Conservation (phyloP, 345 rosid species). For the Lumnitzera littorea region DNA sequence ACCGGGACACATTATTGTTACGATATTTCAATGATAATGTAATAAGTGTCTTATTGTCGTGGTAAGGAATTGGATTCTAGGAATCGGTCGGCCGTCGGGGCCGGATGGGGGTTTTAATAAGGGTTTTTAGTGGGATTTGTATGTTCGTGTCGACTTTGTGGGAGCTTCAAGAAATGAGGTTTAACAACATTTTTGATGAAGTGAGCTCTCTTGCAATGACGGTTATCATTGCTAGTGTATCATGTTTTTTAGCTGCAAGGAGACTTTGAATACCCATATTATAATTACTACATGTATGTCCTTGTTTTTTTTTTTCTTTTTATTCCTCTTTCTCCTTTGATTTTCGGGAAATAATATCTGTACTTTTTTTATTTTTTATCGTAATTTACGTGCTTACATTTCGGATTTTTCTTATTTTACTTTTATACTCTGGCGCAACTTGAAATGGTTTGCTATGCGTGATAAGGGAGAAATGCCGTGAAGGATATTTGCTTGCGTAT, state of each 20-base stretch:
- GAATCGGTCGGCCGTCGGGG: background rate
- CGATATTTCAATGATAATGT: no score
- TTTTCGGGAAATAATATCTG: background rate
- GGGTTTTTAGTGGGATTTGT: conserved; percentile 25
- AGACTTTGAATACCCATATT: conserved; percentile 9
- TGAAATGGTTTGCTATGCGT: no score
- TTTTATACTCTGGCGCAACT: no score
- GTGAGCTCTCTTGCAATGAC: conserved; percentile 23
- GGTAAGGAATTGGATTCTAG: background rate
- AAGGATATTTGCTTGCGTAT: no score
- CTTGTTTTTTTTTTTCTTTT: background rate
- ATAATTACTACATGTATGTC: background rate
- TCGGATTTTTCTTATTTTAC: no score
- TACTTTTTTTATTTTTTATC: no score
- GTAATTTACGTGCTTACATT: no score
- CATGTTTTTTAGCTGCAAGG: conserved; percentile 28
- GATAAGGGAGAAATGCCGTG: no score
- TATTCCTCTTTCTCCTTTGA: background rate
- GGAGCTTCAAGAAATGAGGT: conserved; percentile 51
- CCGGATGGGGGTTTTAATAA: conserved; percentile 28
- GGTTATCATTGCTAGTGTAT: conserved; percentile 30
- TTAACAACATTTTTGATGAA: conserved; percentile 32
- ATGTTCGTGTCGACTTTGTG: conserved; percentile 41
- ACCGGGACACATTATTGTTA: no score
- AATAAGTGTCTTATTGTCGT: background rate